Evolutionary conservation across 352 stramenopile species (phyloP).

Genomic region (Hyaloperonospora brassicae): DNA sequence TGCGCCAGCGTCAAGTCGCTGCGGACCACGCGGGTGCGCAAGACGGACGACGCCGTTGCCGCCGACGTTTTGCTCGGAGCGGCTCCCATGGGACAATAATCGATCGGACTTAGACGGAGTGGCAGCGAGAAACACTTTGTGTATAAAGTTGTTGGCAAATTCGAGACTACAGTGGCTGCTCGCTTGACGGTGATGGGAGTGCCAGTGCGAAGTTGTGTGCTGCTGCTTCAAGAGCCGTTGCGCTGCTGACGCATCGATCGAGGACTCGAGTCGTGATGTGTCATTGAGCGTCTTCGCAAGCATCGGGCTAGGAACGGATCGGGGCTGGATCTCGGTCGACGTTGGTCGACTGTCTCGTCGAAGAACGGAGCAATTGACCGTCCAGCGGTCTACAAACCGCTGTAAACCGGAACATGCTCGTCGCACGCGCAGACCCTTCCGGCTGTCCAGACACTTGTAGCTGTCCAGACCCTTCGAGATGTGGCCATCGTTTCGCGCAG

Average conservation of each 20-base stretch:
- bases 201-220: conserved; percentile 5
- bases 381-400: neutral
- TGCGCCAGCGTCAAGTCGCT: conserved; percentile 36
- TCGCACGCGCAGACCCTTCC: neutral
- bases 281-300: no score
- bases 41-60: conserved; percentile 7
- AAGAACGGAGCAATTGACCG: neutral
- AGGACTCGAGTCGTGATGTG: no score
- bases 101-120: neutral
- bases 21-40: conserved; percentile 25
- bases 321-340: conserved; percentile 4
- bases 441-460: neutral
- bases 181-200: no score
- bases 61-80: conserved; percentile 24
- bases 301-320: conserved; percentile 5
- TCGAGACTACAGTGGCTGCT: no score
- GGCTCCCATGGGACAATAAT: conserved; percentile 19
- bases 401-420: neutral
- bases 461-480: conserved; percentile 1
- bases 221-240: conserved; percentile 1
- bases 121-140: neutral
- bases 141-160: neutral
- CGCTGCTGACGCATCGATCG: conserved; percentile 2
- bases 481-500: conserved; percentile 4
- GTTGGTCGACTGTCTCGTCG: conserved; percentile 2